Evolutionary conservation across 306 rosid species (phyloP), one percentile per base, ranked within the genome.

Genomic region (Heteromeles arbutifolia): DNA sequence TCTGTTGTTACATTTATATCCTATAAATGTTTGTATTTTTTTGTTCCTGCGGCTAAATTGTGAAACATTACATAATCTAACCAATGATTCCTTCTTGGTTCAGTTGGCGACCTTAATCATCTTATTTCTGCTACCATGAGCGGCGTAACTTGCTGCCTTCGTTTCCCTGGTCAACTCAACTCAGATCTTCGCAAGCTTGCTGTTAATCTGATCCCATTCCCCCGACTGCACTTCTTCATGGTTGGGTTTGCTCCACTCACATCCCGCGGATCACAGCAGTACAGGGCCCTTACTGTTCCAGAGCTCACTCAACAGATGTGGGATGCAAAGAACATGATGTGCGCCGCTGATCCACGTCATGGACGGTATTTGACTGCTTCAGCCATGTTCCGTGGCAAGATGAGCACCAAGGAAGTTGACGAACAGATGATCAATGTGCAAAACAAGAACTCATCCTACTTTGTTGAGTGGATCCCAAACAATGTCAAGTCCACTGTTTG

Each of bases 241-340:
- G 92, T 88, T 66, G 92, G 92, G 37, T 88, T 88, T 81, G 92
- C 92, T 22, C 92, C 92, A 4, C 90, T 88, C 28, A 88, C 92
- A 61, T 88, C 92, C 37, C 88, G 92, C 14, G 92, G 92, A 32
- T 88, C 92, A 39, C 92, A 88, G 83, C 90, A 88, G 70, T 88
- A 88, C 79, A 81, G 92, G 19, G 92, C 90, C 39, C 84, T 88
- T 13, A 88, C 92, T 4, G 92, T 88, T 63, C 92, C 92, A 1
- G 92, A 88, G 77, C 86, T 88, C 75, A 88, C 92, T 14, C 92
- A 88, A 76, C 92, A 88, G 67, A 88, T 88, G 92, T 88, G 92
- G 92, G 92, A 88, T 80, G 84, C 92, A 29, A 88, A 88, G 77
- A 88, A 88, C 73, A 88, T 88, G 92, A 88, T 88, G 92, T 88